phyloP scores from a whole-genome alignment of 805 yeast genomes.

The Hanseniaspora pseudoguilliermondii region DNA sequence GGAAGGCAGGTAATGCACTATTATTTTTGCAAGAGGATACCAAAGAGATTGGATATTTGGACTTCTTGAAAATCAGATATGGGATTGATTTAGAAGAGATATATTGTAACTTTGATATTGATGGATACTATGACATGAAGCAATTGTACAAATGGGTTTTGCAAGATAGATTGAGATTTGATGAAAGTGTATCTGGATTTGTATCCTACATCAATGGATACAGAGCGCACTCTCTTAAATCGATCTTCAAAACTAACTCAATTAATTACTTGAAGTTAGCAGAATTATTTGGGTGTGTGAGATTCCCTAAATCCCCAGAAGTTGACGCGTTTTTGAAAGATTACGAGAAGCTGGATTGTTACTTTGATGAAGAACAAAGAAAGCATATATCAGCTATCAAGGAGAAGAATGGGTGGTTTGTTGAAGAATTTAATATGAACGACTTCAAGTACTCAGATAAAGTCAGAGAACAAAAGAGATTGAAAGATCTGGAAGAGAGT shows the following conservation, averaged over 20 bases:
- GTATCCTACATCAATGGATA: constrained; percentile 77
- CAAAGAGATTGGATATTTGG: constrained; percentile 69
- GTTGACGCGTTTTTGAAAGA: constrained; percentile 26
- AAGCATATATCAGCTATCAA: constrained; percentile 23
- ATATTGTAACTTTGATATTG: constrained; percentile 12
- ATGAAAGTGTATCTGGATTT: constrained; percentile 62
- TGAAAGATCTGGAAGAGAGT: constrained; percentile 41
- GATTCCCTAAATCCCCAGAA: constrained; percentile 95
- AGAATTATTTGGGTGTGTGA: constrained; percentile 59
- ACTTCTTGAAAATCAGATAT: constrained; percentile 58
- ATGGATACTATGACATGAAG: constrained; percentile 7
- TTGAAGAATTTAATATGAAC: constrained; percentile 50
- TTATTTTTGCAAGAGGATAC: constrained; percentile 54
- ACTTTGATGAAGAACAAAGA: constrained; percentile 35
- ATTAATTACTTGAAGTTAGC: constrained; percentile 66
- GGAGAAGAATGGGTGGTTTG: constrained; percentile 48
- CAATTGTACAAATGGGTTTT: constrained; percentile 41
- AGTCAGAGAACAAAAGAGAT: constrained; percentile 49
- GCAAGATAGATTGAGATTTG: constrained; percentile 69
- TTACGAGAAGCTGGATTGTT: constrained; percentile 31
- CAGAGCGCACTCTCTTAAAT: constrained; percentile 74
- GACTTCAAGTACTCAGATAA: constrained; percentile 50
- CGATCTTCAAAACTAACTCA: constrained; percentile 65
- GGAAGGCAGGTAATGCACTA: constrained; percentile 65
- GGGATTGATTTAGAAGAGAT: constrained; percentile 36